Evolutionary conservation across 2,329 filamentous ascomycete species (phyloP), one percentile per base, ranked within the genome.

Genomic region (Sphaceloma murrayae): DNA sequence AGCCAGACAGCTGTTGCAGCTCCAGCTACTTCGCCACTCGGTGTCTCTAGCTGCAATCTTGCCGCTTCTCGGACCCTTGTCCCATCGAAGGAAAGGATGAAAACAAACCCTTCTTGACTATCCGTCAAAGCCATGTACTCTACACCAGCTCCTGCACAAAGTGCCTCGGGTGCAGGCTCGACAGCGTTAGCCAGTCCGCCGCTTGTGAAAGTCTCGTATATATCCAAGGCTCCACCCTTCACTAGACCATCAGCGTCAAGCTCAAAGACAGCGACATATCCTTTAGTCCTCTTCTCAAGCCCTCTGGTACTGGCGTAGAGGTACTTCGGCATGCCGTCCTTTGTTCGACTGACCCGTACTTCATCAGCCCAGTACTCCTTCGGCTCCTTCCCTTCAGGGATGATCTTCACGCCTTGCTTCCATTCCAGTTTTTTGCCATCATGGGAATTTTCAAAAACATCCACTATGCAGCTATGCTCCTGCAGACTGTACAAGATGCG

Each of bases 381-480:
- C 18, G 54, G 51, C 27, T 62, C 55, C 29, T 58, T 57, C 32
- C 54, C 55, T 7, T 47, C 44, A 1, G 59, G 59, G 9, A 62
- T 54, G 16, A 61, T 55, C 18, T 51, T 54, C 5, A 52, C 53
- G 14, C 55, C 58, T n/a, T 53, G 47, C 8, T 52, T 47, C 32
- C 59, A 55, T 18, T 55, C 26, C 29, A 60, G 46, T 0, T 52
- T 56, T 2, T 54, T 53, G 3, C 57, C 56, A 29, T 59, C 54
- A 2, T 50, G 44, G 5, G 49, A 50, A 5, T 60, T 49, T 5
- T 51, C 34, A 33, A 61, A 60, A 2, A 58, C 48, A 47, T 61
- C 59, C 1, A 62, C 58, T 47, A 59, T 59, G 46, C 59, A 59
- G 26, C 54, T 59, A 46, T 62, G 59, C 51, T 62, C 59, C 43